A percentile compares a stretch with the other conserved stretches of the same genome.
These are phyloP conservation scores for Saturnispora halmiae DNA, from an alignment of 805 yeast species.

Conservation along the genomic window DNA sequence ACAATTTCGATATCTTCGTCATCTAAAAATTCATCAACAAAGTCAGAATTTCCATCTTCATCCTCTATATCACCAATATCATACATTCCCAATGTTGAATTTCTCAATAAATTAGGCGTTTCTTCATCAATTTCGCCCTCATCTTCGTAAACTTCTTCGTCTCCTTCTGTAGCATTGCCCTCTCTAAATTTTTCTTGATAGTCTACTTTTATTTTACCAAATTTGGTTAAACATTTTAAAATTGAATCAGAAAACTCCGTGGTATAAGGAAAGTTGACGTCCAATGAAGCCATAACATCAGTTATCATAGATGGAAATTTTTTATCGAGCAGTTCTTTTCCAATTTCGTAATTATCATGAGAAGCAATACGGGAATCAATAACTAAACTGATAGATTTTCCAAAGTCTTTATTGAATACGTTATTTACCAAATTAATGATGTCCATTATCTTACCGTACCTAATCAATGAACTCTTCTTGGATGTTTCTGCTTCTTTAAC, in stretches of 20 bases:
- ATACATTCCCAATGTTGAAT: constrained; percentile 91
- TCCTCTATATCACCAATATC: constrained; percentile 53
- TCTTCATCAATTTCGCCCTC: constrained; percentile 53
- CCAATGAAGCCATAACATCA: constrained; percentile 52
- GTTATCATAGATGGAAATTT: constrained; percentile 52
- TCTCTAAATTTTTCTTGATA: constrained; percentile 51
- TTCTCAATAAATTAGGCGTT: constrained; percentile 72
- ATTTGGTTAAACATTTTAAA: constrained; percentile 47
- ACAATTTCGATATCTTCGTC: constrained; percentile 22
- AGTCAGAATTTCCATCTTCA: constrained; percentile 16
- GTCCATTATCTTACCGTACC: constrained; percentile 49
- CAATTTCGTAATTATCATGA: constrained; percentile 54
- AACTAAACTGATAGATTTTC: constrained; percentile 27
- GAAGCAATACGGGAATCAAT: constrained; percentile 40
- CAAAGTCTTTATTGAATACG: constrained; percentile 35
- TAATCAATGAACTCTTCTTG: constrained; percentile 29
- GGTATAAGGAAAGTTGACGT: constrained; percentile 64
- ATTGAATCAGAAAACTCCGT: constrained; percentile 49
- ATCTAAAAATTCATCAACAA: constrained; percentile 18
- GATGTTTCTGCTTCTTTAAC: constrained; percentile 42
- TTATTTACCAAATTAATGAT: constrained; percentile 40
- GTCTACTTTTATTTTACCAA: constrained; percentile 48
- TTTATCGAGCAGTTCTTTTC: constrained; percentile 60
- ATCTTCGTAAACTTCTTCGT: constrained; percentile 27
- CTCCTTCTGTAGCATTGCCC: constrained; percentile 27